Evolutionary conservation across 768 basidiomycete species (phyloP), one percentile per base, ranked within the genome.

Genomic region (Hericium rajendrae): DNA sequence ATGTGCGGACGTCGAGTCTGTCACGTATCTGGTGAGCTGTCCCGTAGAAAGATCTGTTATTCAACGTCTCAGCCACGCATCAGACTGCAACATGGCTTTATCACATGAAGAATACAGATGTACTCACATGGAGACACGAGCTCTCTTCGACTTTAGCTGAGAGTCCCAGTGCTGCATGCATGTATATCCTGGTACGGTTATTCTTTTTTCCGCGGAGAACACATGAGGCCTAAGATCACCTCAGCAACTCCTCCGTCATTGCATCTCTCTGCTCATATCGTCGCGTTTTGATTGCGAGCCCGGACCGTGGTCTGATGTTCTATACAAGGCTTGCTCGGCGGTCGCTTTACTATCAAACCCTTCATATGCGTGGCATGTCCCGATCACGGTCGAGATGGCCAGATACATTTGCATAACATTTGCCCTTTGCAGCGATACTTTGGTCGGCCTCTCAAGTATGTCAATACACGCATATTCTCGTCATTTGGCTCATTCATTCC

Each of bases 21-120:
- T 86, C 49, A 67, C 73, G 4, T 66, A 66, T 50, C 62, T 85
- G 58, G 86, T 86, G 62, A 63, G 15, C 37, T 20, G 39, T 38
- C 15, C 38, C 4, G 49, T 24, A 11, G 16, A 32, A 18, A 43
- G 38, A 10, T 32, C 9, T 6, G 6, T 32, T 6, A 8, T 32
- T 8, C 6, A 8, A 28, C 9, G 10, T 55, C 40, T 53, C 54
- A 46, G 12, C 6, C 22, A 22, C 11, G 13, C 61, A 37, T 59
- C 56, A 85, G 84, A 81, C 78, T 12, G 70, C 75, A 37, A 72
- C 73, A 22, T 86, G 82, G 78, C 69, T 86, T 49, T 74, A 70
- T 59, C 75, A 79, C 62, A 60, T 75, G 37, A 20, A 16, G 22
- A 4, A 18, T 20, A 46, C 55, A 6, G 53, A 61, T 38, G 48